Conservation (phyloP, 2,329 filamentous ascomycete genomes). For the Curvularia spicifera region DNA sequence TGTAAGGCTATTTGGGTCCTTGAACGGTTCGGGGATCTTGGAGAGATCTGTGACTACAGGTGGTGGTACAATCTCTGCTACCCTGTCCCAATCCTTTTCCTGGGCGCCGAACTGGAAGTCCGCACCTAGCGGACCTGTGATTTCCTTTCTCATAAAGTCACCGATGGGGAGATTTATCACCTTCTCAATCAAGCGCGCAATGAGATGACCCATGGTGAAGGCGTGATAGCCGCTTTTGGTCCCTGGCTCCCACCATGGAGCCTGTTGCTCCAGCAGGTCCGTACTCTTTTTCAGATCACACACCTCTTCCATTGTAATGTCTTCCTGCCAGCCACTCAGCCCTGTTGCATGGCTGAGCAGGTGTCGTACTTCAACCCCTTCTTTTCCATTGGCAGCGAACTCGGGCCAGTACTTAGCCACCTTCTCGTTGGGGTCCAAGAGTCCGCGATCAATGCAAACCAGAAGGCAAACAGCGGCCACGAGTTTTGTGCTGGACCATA, state of each 20-base stretch:
- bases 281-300: slow-evolving; percentile 17
- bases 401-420: slow-evolving; percentile 32
- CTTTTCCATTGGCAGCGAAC: slow-evolving; percentile 26
- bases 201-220: slow-evolving; percentile 25
- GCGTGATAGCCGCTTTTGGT: slow-evolving; percentile 25
- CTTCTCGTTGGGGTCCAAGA: slow-evolving; percentile 24
- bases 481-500: slow-evolving; percentile 28
- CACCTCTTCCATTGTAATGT: slow-evolving; percentile 12
- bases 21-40: background rate
- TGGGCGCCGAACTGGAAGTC: slow-evolving; percentile 25
- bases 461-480: slow-evolving; percentile 21
- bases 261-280: slow-evolving; percentile 18
- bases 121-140: slow-evolving; percentile 64
- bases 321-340: slow-evolving; percentile 21
- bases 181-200: slow-evolving; percentile 18
- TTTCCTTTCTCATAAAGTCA: slow-evolving; percentile 61
- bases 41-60: background rate
- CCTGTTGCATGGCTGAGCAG: slow-evolving; percentile 25
- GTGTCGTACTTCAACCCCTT: slow-evolving; percentile 24
- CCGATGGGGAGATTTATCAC: slow-evolving; percentile 14
- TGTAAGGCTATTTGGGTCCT: background rate
- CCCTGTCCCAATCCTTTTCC: slow-evolving; percentile 12
- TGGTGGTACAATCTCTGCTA: slow-evolving; percentile 23
- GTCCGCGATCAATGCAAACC: slow-evolving; percentile 22
- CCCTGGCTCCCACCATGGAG: slow-evolving; percentile 28